Evolutionary conservation across 495 filamentous ascomycete species (phyloP), one percentile per base, ranked within the genome.

Genomic region (Penicillium angulare): DNA sequence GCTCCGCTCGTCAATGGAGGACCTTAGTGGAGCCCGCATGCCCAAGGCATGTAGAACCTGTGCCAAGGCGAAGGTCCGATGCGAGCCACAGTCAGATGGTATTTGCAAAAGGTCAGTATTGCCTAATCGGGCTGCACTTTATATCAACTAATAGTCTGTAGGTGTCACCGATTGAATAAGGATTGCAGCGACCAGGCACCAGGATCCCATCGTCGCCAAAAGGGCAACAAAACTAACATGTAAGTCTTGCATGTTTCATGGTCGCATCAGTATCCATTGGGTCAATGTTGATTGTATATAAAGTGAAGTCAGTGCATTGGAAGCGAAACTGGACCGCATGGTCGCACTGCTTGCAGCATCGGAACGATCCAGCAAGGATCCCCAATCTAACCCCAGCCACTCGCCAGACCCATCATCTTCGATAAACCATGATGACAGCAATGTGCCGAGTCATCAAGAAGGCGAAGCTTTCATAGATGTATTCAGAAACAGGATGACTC

Each of bases 41-140:
- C 58, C 61, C 1, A 65, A 56, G 26, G 62, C 62, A 12, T 65
- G 62, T 17, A 36, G 43, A 15, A 60, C 59, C 5, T 65, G 62
- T 32, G 62, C 62, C 32, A 65, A 60, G 50, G 62, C 62, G 7
- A 65, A 65, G 40, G 62, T 63, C 12, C 53, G 59, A 43, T 65
- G 62, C 43, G 57, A 57, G 12, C 62, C 56, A 7, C 47, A 62
- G 39, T 27, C 12, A 13, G 22, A 53, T 20, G 56, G 59, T 2
- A 24, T 47, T 23, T 65, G 62, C 16, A 60, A 60, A 46, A 56
- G 62, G 62, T 57, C n/a, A 45, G 53, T 47, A 10, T 20, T 15
- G 9, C 9, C 4, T 18, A 24, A 15, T 16, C 33, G n/a, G 22
- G 15, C 7, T 35, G 13, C 20, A 15, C 35, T 24, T 34, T 26